phyloP scores from a whole-genome alignment of 2,329 filamentous ascomycete species.

The Scedosporium apiospermum region DNA sequence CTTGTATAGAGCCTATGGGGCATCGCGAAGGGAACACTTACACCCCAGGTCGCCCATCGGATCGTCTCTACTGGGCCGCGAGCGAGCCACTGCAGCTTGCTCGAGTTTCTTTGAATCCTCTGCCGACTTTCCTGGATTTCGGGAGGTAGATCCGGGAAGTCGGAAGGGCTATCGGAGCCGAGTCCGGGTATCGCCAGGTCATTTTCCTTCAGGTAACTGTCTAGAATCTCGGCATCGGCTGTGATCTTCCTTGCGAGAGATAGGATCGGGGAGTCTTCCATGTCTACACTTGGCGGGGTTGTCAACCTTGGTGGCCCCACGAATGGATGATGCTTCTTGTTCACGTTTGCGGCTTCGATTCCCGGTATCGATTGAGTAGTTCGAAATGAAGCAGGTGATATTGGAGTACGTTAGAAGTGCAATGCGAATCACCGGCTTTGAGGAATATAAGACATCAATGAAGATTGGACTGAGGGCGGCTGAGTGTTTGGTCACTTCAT shows the following conservation, averaged over 20 bases:
- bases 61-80: conserved; percentile 41
- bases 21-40: conserved; percentile 18
- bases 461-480: no score
- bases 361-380: no score
- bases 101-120: conserved; percentile 38
- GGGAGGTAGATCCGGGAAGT: conserved; percentile 37
- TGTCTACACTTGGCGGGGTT: neutral
- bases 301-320: no score
- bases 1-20: neutral
- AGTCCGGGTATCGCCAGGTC: neutral
- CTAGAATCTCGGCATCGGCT: neutral
- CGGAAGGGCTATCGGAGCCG: conserved; percentile 25
- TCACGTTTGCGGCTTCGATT: no score
- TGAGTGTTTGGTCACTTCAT: no score
- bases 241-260: neutral
- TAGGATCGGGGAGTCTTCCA: neutral
- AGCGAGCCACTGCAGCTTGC: conserved; percentile 35
- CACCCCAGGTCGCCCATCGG: conserved; percentile 43
- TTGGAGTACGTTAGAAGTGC: no score
- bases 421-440: no score
- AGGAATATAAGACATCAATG: no score
- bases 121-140: conserved; percentile 35
- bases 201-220: neutral
- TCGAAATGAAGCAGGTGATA: no score
- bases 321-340: no score